These are phyloP conservation scores for Aeminium ludgeri DNA, from an alignment of 495 filamentous ascomycete genomes.

Conservation along the genomic window DNA sequence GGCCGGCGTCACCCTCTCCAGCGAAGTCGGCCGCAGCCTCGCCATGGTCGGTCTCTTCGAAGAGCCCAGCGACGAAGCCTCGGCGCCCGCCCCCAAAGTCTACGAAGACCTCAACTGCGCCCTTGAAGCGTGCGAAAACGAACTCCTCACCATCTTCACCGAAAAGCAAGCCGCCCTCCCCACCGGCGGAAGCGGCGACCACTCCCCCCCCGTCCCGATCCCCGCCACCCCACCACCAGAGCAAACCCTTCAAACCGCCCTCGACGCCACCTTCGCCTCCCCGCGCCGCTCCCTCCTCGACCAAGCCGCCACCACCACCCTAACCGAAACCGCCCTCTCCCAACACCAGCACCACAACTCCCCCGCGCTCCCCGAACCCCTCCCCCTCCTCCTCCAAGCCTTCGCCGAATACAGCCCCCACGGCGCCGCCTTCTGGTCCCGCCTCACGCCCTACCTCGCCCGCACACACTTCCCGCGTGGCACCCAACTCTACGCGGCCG, in stretches of 20 bases:
- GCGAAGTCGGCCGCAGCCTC: slow-evolving; percentile 58
- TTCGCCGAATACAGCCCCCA: slow-evolving; percentile 71
- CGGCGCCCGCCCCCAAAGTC: slow-evolving; percentile 39
- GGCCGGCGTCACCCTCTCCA: slow-evolving; percentile 57
- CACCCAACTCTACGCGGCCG: slow-evolving; percentile 51
- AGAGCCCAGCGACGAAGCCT: slow-evolving; percentile 37
- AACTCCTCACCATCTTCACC: slow-evolving; percentile 54
- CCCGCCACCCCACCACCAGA: not conserved
- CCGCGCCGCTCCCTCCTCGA: slow-evolving; percentile 64
- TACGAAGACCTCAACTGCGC: slow-evolving; percentile 86
- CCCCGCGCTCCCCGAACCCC: slow-evolving; percentile 54
- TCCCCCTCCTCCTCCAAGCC: slow-evolving; percentile 80
- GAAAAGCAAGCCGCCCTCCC: slow-evolving; percentile 3
- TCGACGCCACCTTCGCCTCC: slow-evolving; percentile 48
- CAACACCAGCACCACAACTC: slow-evolving; percentile 44
- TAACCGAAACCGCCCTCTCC: slow-evolving; percentile 27
- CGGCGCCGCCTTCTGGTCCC: slow-evolving; percentile 91
- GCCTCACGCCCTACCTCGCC: slow-evolving; percentile 51
- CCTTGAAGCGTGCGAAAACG: slow-evolving; percentile 86
- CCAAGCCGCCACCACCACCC: slow-evolving; percentile 43
- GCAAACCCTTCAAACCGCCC: slow-evolving; percentile 14
- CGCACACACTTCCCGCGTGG: slow-evolving; percentile 48
- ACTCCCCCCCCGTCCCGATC: slow-evolving; percentile 8
- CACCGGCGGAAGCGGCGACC: not conserved
- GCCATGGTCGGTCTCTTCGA: slow-evolving; percentile 65